Conservation (phyloP, 2,329 filamentous ascomycete genomes). For the Pseudogymnoascus sp. region DNA sequence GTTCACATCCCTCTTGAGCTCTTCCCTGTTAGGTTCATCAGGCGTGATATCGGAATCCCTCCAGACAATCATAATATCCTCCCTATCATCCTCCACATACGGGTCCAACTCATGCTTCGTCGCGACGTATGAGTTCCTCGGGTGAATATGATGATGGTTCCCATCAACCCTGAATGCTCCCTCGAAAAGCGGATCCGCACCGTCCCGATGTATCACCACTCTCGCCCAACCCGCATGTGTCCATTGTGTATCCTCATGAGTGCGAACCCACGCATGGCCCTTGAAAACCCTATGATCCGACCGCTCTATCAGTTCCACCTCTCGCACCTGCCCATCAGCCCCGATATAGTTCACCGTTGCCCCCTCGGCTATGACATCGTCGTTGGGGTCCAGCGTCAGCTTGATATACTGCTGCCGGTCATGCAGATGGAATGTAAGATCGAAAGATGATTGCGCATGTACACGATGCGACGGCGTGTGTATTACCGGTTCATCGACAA, state of each 20-base stretch:
- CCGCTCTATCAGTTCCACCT: slow-evolving; percentile 64
- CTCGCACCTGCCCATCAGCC: slow-evolving; percentile 61
- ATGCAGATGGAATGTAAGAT: slow-evolving; percentile 73
- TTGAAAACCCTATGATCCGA: slow-evolving; percentile 76
- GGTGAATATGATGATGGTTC: slow-evolving; percentile 82
- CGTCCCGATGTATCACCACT: slow-evolving; percentile 71
- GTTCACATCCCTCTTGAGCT: slow-evolving; percentile 26
- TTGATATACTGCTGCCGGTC: slow-evolving; percentile 63
- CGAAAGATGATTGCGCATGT: slow-evolving; percentile 75
- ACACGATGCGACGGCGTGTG: slow-evolving; percentile 73
- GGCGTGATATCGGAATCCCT: slow-evolving; percentile 80
- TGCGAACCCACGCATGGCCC: slow-evolving; percentile 67
- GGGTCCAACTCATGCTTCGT: slow-evolving; percentile 71
- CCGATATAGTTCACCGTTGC: slow-evolving; percentile 68
- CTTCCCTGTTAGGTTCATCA: slow-evolving; percentile 40
- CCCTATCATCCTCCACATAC: slow-evolving; percentile 41
- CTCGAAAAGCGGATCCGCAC: slow-evolving; percentile 74
- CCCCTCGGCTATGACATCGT: slow-evolving; percentile 76
- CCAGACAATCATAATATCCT: slow-evolving; percentile 85
- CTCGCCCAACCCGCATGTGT: slow-evolving; percentile 80
- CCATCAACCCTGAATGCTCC: slow-evolving; percentile 77
- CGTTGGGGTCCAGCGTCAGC: slow-evolving; percentile 78
- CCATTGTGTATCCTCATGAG: slow-evolving; percentile 59
- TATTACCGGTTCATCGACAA: slow-evolving; percentile 69
- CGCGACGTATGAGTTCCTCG: slow-evolving; percentile 64